Conservation (phyloP, 345 rosid species). For the Gynandropsis gynandra region DNA sequence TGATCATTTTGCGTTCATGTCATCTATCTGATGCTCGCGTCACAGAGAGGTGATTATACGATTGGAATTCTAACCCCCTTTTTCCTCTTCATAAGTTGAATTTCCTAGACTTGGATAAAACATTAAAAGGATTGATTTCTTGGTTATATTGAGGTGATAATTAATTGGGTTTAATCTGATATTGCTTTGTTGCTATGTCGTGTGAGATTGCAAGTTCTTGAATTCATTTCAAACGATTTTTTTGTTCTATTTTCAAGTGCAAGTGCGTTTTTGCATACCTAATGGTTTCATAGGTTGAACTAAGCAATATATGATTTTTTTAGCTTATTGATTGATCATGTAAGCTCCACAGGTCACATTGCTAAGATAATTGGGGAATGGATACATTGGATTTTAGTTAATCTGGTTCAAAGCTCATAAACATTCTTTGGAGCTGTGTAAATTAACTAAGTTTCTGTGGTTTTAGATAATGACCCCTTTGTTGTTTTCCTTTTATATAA, state of each 20-base stretch:
- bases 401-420: constrained; percentile 9
- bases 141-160: too few species aligned
- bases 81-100: too few species aligned
- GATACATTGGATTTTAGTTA: neutral
- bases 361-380: neutral
- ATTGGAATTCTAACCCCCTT: constrained; percentile 1
- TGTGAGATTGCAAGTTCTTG: too few species aligned
- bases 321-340: neutral
- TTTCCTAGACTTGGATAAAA: too few species aligned
- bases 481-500: neutral
- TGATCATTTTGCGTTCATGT: neutral
- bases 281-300: neutral
- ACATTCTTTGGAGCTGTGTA: neutral
- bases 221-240: too few species aligned
- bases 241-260: too few species aligned
- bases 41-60: neutral
- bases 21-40: neutral
- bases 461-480: neutral
- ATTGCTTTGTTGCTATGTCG: neutral
- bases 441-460: neutral
- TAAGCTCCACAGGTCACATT: neutral
- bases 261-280: constrained; percentile 1
- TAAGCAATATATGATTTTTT: neutral
- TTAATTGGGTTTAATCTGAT: neutral
- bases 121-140: too few species aligned